Evolutionary conservation across 768 basidiomycete species (phyloP).

Genomic region (Agaricus blazei): DNA sequence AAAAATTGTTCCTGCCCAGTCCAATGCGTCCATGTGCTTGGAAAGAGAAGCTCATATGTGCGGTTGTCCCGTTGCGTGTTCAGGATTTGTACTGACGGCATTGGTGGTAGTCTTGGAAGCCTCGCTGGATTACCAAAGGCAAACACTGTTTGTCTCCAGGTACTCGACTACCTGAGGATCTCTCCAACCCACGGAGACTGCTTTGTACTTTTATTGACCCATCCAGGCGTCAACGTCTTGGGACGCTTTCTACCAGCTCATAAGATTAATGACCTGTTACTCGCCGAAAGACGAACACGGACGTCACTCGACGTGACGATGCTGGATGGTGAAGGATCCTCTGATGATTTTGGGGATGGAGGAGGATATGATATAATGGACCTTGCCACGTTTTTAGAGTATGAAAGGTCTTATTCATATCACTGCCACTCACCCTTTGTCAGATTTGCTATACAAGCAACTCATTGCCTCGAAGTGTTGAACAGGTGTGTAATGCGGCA

Average conservation of each 20-base stretch:
- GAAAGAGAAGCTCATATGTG: slow-evolving; percentile 73
- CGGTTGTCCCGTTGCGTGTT: slow-evolving; percentile 15
- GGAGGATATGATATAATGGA: slow-evolving; percentile 71
- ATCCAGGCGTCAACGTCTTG: slow-evolving; percentile 65
- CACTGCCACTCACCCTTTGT: slow-evolving; percentile 2
- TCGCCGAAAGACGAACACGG: slow-evolving; percentile 46
- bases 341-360: slow-evolving; percentile 43
- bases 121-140: slow-evolving; percentile 46
- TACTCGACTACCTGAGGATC: slow-evolving; percentile 65
- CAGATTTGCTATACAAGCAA: slow-evolving; percentile 73
- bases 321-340: slow-evolving; percentile 38
- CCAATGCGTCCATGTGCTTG: slow-evolving; percentile 67
- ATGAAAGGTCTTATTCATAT: slow-evolving; percentile 14
- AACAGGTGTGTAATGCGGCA: slow-evolving; percentile 40
- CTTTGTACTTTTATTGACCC: slow-evolving; percentile 64
- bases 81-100: background rate
- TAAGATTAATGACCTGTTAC: slow-evolving; percentile 62
- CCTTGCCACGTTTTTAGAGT: slow-evolving; percentile 73
- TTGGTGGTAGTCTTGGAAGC: slow-evolving; percentile 38
- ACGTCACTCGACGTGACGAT: slow-evolving; percentile 44
- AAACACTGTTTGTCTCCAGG: slow-evolving; percentile 45
- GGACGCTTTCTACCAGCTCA: slow-evolving; percentile 65
- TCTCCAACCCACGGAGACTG: slow-evolving; percentile 62
- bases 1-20: slow-evolving; percentile 69
- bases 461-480: slow-evolving; percentile 62